Percentiles rank a stretch among this genome's conserved stretches.
Evolutionary conservation across 1,139 yeast species (phyloP).

Genomic region (Suhomyces yuchorum): DNA sequence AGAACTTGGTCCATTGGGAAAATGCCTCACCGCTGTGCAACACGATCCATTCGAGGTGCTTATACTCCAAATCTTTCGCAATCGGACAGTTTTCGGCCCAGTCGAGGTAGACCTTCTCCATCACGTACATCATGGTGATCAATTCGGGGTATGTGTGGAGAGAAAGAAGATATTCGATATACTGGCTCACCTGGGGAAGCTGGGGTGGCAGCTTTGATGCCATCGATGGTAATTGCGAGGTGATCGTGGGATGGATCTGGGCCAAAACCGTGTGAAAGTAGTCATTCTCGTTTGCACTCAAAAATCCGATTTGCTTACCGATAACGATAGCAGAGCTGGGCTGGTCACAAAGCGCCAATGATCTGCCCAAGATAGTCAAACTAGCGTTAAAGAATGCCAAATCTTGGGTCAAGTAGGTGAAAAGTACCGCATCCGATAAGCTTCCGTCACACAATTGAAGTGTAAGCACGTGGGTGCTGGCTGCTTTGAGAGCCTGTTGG

Average conservation of each 20-base stretch:
- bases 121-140: slow-evolving; percentile 47
- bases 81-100: slow-evolving; percentile 46
- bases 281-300: slow-evolving; percentile 50
- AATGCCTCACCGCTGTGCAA: slow-evolving; percentile 54
- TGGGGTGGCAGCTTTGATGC: slow-evolving; percentile 17
- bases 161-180: slow-evolving; percentile 37
- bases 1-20: slow-evolving; percentile 48
- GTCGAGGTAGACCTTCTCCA: slow-evolving; percentile 54
- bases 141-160: slow-evolving; percentile 43
- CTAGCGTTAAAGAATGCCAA: slow-evolving; percentile 48
- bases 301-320: slow-evolving; percentile 54
- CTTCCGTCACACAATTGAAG: slow-evolving; percentile 50
- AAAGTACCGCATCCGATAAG: slow-evolving; percentile 42
- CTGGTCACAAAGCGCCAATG: slow-evolving; percentile 47
- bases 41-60: slow-evolving; percentile 53
- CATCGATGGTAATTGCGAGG: slow-evolving; percentile 25
- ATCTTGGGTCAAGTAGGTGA: slow-evolving; percentile 52
- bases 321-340: slow-evolving; percentile 37
- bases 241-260: slow-evolving; percentile 27
- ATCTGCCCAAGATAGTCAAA: slow-evolving; percentile 45
- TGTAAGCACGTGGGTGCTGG: slow-evolving; percentile 48
- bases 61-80: slow-evolving; percentile 39
- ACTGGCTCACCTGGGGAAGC: slow-evolving; percentile 39
- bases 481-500: slow-evolving; percentile 23
- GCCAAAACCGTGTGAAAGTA: slow-evolving; percentile 43